phyloP scores from a whole-genome alignment of 73 alveolate genomes.

The Blepharisma japonicum region DNA sequence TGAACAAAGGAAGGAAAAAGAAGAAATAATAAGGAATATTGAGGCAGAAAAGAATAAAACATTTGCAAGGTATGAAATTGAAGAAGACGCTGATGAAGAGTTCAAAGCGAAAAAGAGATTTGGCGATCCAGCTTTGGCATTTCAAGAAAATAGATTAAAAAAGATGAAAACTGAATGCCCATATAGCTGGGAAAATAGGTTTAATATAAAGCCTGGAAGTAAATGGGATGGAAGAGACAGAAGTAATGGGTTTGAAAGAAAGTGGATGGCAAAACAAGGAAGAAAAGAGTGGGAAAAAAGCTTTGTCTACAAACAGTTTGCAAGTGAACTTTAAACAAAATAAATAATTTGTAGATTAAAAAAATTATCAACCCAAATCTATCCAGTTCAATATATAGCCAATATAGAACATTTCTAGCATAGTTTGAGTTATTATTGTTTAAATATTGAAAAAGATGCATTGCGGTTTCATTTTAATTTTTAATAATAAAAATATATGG shows the following conservation, averaged over 20 bases:
- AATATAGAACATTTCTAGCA: no score
- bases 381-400: no score
- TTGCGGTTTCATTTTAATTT: no score
- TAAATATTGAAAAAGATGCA: no score
- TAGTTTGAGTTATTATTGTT: no score
- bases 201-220: slow-evolving; percentile 90
- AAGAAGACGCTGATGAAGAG: slow-evolving; percentile 43
- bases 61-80: slow-evolving; percentile 50
- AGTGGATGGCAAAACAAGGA: slow-evolving; percentile 55
- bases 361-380: no score
- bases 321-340: neutral
- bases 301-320: slow-evolving; percentile 9
- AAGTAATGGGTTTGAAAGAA: slow-evolving; percentile 90
- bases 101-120: slow-evolving; percentile 40
- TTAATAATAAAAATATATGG: no score
- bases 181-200: slow-evolving; percentile 64
- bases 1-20: slow-evolving; percentile 34
- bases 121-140: slow-evolving; percentile 58
- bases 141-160: slow-evolving; percentile 23
- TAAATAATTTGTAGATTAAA: neutral
- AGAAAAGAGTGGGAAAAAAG: slow-evolving; percentile 25
- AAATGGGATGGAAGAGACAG: slow-evolving; percentile 98
- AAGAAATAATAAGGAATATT: neutral
- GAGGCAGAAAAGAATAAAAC: slow-evolving; percentile 37
- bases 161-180: neutral